These are phyloP conservation scores for Phaeomoniella chlamydospora DNA, from an alignment of 2,329 filamentous ascomycete genomes.

Conservation along the genomic window DNA sequence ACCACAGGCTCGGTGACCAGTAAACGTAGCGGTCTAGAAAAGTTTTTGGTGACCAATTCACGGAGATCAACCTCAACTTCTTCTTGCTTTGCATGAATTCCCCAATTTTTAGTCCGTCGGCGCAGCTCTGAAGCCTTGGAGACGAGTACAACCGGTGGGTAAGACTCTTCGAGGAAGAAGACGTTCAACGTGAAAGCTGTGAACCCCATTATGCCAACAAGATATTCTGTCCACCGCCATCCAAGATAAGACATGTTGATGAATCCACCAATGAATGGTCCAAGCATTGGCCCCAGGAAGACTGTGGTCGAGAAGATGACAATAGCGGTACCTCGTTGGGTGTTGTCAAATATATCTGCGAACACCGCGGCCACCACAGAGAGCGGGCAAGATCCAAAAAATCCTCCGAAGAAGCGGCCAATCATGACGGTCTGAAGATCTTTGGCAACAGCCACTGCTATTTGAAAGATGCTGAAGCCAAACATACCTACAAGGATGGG, in stretches of 20 bases:
- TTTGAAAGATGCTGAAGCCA: constrained; percentile 28
- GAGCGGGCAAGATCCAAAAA: constrained; percentile 30
- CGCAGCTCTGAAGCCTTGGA: constrained; percentile 35
- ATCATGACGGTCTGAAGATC: constrained; percentile 27
- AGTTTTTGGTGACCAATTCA: constrained; percentile 33
- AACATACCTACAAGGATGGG: constrained; percentile 26
- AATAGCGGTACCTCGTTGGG: constrained; percentile 22
- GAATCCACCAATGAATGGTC: constrained; percentile 37
- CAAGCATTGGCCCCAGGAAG: constrained; percentile 33
- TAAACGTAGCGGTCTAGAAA: constrained; percentile 25
- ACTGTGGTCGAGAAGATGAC: constrained; percentile 32
- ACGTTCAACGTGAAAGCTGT: constrained; percentile 22
- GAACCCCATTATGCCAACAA: constrained; percentile 39
- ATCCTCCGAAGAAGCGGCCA: constrained; percentile 30
- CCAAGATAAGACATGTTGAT: constrained; percentile 31
- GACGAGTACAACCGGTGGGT: constrained; percentile 36
- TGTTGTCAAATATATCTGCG: constrained; percentile 34
- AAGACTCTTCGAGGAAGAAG: constrained; percentile 37
- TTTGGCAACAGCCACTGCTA: constrained; percentile 27
- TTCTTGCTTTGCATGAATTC: constrained; percentile 41
- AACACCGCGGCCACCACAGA: constrained; percentile 28
- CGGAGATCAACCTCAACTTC: constrained; percentile 37
- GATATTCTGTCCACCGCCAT: constrained; percentile 37
- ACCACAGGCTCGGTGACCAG: constrained; percentile 26
- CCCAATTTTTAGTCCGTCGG: constrained; percentile 37